A percentile compares a stretch with the other conserved stretches of the same genome.
Conservation (phyloP, 169 alveolate genomes). For the Besnoitia besnoiti region DNA sequence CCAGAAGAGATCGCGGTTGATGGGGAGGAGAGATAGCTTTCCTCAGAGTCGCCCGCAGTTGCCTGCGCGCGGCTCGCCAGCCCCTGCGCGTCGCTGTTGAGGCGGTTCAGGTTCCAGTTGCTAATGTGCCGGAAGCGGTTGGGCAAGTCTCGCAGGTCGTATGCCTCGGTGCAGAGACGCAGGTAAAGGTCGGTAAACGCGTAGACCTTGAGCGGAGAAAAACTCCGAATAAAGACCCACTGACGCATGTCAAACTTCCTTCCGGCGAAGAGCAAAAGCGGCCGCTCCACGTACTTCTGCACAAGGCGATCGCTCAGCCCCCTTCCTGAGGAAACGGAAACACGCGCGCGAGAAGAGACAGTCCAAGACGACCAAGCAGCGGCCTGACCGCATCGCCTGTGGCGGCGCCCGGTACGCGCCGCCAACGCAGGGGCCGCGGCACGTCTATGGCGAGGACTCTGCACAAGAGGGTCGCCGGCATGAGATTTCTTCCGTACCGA, state of each 20-base stretch:
- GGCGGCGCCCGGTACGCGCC: too few species aligned
- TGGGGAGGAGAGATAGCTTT: background rate
- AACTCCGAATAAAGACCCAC: conserved; percentile 89
- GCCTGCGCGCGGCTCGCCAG: background rate
- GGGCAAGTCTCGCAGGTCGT: conserved; percentile 46
- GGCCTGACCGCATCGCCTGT: too few species aligned
- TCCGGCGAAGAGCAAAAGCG: conserved; percentile 89
- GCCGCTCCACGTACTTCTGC: conserved; percentile 90
- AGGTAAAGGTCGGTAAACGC: conserved; percentile 91
- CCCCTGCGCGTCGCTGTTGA: background rate
- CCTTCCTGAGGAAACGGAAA: conserved; percentile 45
- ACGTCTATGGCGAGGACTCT: too few species aligned
- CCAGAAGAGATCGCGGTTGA: background rate
- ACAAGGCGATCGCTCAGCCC: conserved; percentile 89
- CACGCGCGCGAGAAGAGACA: too few species aligned
- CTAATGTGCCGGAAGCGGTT: conserved; percentile 43
- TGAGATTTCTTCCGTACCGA: too few species aligned
- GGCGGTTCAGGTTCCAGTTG: conserved; percentile 60
- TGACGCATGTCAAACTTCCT: conserved; percentile 94
- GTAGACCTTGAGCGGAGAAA: conserved; percentile 91
- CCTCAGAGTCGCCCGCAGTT: background rate
- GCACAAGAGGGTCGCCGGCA: too few species aligned
- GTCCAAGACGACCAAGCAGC: too few species aligned
- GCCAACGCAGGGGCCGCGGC: too few species aligned
- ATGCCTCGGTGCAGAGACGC: conserved; percentile 89